Evolutionary conservation across 2,329 filamentous ascomycete genomes (phyloP), one percentile per base, ranked within the genome.

Genomic region (Xylaria polymorpha): DNA sequence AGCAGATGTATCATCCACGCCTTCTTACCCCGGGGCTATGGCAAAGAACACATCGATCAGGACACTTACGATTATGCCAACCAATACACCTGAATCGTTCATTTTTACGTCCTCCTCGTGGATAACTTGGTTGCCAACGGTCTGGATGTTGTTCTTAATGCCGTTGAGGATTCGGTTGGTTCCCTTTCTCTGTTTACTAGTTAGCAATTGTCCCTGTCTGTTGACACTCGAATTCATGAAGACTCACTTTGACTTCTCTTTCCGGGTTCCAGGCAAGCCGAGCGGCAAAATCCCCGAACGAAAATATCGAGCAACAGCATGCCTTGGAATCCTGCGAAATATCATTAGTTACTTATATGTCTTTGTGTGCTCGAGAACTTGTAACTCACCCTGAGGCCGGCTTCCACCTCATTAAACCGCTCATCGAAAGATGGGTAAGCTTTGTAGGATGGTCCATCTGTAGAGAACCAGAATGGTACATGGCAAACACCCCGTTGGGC

Each of bases 231-330:
- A 8, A 8, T 37, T n/a, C 25, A 8, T 8, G 22, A 6, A 22
- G 39, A 20, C 67, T 69, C 22, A 69, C 69, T 3, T 37, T 59
- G 1, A 18, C 0, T 35, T 71, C 69, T 25, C 56, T 71, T 0
- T 2, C 0, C 3, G 69, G 69, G 14, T 71, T 69, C 69, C 69
- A 71, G 1, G 69, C 63, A 9, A 71, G 50, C 7, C 67, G 35
- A 6, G 59, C 63, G 2, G 55, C 6, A 12, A 71, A 71, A 0
- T 35, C 35, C 3, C 10, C 0, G 15, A 10, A 1, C 2, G 46
- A 58, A 32, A 69, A 69, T 0, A 69, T 4, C 1, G 59, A 66
- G 7, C 37, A 20, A 50, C 66, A 69, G 32, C 44, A 35, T 0
- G 59, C n/a, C 37, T 71, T 71, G 0, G 62, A 69, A 10, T 29